Base-by-base conservation (phyloP, 805 yeast species). In the Yarrowia osloensis region DNA sequence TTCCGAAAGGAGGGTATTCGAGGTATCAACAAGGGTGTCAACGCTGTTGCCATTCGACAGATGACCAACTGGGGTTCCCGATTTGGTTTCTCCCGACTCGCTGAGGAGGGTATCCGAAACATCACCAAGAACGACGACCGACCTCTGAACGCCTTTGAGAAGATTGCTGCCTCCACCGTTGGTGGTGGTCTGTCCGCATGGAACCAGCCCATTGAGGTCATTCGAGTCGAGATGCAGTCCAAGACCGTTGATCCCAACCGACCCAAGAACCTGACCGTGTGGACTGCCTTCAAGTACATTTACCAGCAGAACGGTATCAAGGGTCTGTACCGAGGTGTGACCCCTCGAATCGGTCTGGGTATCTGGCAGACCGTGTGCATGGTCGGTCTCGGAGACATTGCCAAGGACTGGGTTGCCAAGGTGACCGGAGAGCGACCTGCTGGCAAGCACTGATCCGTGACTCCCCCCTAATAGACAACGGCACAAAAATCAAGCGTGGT, bases 61-160 rank as follows among this genome's bases (percentile, higher is more conserved):
- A 89, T 91, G 90, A 94, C 98, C 72, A 95, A 95, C 80, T 95
- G 99, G 99, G 99, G 99, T 63, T 91, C 98, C 21, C 85, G 99
- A 76, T 94, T 93, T 74, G 99, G 98, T 39, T 83, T 95, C 46
- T 84, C 97, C 2, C 86, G 99, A 76, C 84, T 93, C 74, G 96
- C 97, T 35, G 99, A 95, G 81, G 94, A 90, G 72, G 81, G 80
- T 4, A 91, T 95, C 74, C 87, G 90, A 75, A 82, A 80, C 54
- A 61, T 82, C 15, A 84, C 87, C 24, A 89, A 90, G 78, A 78
- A 80, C 21, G 80, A 81, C 61, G 87, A 86, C 68, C 85, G 84
- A 28, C 86, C 86, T 74, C 84, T 95, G 72, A 78, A 81, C 69
- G 90, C 96, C 1, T 72, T 81, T 24, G 98, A 95, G 77, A 93